Base-by-base conservation (phyloP, 1,139 yeast genomes). In the Suhomyces ambrosiae region DNA sequence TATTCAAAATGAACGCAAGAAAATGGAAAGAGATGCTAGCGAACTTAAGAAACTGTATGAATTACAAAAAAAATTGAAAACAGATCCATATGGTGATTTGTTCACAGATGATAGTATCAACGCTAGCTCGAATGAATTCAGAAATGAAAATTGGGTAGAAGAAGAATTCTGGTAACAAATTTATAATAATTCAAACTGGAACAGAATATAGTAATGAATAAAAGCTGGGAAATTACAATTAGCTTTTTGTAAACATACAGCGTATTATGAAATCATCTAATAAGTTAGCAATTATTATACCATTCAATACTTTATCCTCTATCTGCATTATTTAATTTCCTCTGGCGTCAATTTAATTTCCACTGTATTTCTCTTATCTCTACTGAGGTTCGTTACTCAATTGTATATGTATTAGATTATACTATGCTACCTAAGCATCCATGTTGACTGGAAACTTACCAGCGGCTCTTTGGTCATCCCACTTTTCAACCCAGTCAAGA, bases 381-480 rank as follows among this genome's bases (percentile, higher is more conserved):
- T n/a, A 23, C n/a, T n/a, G 12, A 10, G 10, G n/a, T 23, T 14
- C 23, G 30, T 33, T n/a, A n/a, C 21, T 30, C 32, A 35, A 32
- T 27, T 34, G 36, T 30, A 38, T 24, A 19, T 38, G 31, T 38
- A 38, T 38, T 38, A 15, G 35, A 28, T 7, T 32, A 15, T 26
- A 25, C 40, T 30, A 33, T 30, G 37, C 32, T 28, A 36, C 18
- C 40, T 47, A 50, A 31, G 44, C 48, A 32, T 50, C 54, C 54
- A 50, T 44, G 52, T 48, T 48, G 11, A 71, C 65, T 38, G 77
- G 76, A 56, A 66, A 71, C 65, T 63, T 68, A 51, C 79, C 76
- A 40, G 75, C 73, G 48, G 63, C 80, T 73, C 97, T 87, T 76
- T 89, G 96, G 58, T 84, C 96, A 63, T 92, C 94, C 97, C 97